Percentiles rank a stretch among this genome's conserved stretches.
These are phyloP conservation scores for Chionographis japonica DNA, from an alignment of 106 monocot genomes.

Conservation along the genomic window DNA sequence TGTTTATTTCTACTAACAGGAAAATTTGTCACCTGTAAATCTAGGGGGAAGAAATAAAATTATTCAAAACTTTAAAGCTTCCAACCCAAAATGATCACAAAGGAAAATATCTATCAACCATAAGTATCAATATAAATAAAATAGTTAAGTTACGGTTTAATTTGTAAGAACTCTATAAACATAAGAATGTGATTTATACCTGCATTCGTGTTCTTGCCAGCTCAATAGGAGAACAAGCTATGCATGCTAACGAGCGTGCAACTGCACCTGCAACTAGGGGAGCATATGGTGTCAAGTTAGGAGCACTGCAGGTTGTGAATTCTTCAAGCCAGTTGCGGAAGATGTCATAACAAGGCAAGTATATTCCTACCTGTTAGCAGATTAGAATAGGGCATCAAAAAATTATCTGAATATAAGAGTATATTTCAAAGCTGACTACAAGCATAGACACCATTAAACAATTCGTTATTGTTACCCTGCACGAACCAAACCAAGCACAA, in stretches of 20 bases:
- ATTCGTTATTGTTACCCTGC: no score
- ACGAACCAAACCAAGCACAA: no score
- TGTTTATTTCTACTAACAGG: no score
- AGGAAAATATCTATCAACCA: no score
- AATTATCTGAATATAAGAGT: neutral
- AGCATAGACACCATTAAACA: neutral
- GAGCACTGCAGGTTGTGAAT: conserved; percentile 61
- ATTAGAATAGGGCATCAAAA: conserved; percentile 10
- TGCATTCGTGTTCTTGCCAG: conserved; percentile 96
- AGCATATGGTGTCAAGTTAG: conserved; percentile 74
- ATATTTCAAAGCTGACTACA: neutral
- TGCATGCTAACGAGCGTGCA: conserved; percentile 88
- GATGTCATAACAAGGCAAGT: conserved; percentile 93
- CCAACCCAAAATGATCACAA: no score
- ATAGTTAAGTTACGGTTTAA: neutral
- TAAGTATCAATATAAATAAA: neutral
- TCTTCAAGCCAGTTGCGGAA: conserved; percentile 84
- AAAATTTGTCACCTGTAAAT: no score
- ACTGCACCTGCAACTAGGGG: conserved; percentile 83
- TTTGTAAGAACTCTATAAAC: neutral
- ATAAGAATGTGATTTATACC: conserved; percentile 28
- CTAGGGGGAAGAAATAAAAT: no score
- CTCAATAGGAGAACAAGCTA: conserved; percentile 91
- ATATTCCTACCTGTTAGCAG: conserved; percentile 78
- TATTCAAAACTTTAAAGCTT: no score